Evolutionary conservation across 1,139 yeast genomes (phyloP).

Genomic region (Hyphopichia fennica): DNA sequence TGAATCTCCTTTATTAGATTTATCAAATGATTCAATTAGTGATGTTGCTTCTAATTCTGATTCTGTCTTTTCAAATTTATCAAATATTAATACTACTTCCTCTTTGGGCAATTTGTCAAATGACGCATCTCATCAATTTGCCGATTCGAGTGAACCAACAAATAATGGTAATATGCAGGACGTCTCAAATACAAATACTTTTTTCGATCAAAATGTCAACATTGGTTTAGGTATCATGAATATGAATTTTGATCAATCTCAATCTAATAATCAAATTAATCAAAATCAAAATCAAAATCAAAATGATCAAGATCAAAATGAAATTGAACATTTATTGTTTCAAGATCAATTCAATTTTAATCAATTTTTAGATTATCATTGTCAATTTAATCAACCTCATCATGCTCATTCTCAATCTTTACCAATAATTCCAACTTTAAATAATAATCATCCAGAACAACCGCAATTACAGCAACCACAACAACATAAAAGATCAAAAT

Average conservation of each 20-base stretch:
- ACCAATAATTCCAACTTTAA: constrained; percentile 1
- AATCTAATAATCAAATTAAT: constrained; percentile 5
- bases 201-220: constrained; percentile 4
- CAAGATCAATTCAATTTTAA: constrained; percentile 17
- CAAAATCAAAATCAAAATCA: constrained; percentile 8
- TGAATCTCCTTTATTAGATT: constrained; percentile 3
- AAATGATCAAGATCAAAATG: constrained; percentile 1
- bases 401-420: constrained; percentile 5
- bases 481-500: constrained; percentile 24
- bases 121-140: background rate
- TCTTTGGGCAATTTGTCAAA: background rate
- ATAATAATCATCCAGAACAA: constrained; percentile 15
- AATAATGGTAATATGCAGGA: constrained; percentile 9
- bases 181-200: background rate
- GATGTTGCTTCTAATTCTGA: constrained; percentile 5
- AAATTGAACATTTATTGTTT: constrained; percentile 21
- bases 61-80: constrained; percentile 7
- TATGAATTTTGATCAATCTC: constrained; percentile 14
- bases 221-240: constrained; percentile 28
- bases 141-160: too few species aligned
- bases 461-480: constrained; percentile 21
- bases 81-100: constrained; percentile 2
- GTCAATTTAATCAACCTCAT: constrained; percentile 2
- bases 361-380: constrained; percentile 3
- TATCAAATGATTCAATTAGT: constrained; percentile 3